Evolutionary conservation across 129 eudicot genomes (phyloP), one percentile per base, ranked within the genome.

Genomic region (Sambucus nigra): DNA sequence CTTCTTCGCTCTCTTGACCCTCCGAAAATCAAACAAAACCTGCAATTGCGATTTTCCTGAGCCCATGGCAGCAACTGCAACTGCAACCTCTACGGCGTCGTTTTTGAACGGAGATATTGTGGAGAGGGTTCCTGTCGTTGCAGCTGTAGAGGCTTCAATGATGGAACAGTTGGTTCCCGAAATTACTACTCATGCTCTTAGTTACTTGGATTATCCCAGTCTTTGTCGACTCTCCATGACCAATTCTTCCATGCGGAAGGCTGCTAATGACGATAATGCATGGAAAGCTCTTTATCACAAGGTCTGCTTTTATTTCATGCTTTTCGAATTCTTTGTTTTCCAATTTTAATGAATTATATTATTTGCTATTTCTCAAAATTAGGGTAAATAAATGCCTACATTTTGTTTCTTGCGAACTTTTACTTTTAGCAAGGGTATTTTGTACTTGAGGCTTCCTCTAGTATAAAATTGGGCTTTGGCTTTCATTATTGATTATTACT

Each of bases 81-180:
- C 72, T 48, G 65, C 63, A 49, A 64, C 66, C 44, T 63, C 61
- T 55, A 42, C 63, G 38, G 76, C 76, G 51, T 50, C 69, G 73
- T 53, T 63, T 53, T 49, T 76, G 69, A 80, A 75, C 33, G 84
- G 81, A 21, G 73, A 60, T 58, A 64, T 77, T 77, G 38, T 29
- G 63, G 71, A 29, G 60, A 48, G 26, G 53, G 79, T 65, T 58
- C 78, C 53, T 67, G 75, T 65, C 39, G 73, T 60, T n/a, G 65
- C 92, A 71, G 61, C 53, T 66, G 68, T 77, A 73, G 68, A 67
- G 25, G 87, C 82, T 51, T 92, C 99, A 16, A 92, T 92, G 96
- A 92, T 91, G 99, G 99, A 91, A 62, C 99, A 91, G 33, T 55
- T 91, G 66, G 95, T 91, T 55, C 99, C 99, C 59, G 99, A 91